Evolutionary conservation across 805 yeast genomes (phyloP), one percentile per base, ranked within the genome.

Genomic region (Candida taoyuanica): DNA sequence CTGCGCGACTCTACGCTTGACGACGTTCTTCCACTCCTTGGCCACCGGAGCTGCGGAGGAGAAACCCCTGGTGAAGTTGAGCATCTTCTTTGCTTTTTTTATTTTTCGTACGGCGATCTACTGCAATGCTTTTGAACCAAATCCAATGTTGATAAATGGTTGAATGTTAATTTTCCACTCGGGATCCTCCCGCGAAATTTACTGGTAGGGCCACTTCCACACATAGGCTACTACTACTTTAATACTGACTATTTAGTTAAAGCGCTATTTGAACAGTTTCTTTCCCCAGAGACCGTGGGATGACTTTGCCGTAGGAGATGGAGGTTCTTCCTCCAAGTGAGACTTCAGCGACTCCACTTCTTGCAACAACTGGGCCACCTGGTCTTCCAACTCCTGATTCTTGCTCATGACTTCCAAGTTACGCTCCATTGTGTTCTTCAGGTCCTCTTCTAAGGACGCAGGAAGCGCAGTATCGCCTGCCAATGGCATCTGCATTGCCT

Each of bases 371-470:
- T 58, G 51, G 12, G 62, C 60, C 1, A 78, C 55, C 40, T 68
- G 72, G 25, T 76, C 81, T 44, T 79, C 85, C 13, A 80, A 58
- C 24, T 66, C 59, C 42, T 74, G 63, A 47, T 81, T 81, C 42
- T 73, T 68, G 38, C 71, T 78, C 80, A 77, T 76, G n/a, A 81
- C 83, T 55, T 78, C 79, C 34, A 70, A 52, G 45, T 81, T 81
- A 40, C 81, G 66, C 36, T 72, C 73, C 74, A 78, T 75, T 2
- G 84, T 73, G 38, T 64, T 67, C 42, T 74, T 73, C 48, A 80
- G 68, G 51, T 80, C 84, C 32, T 63, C 59, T 40, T 72, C 74
- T 28, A 70, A 45, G 37, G 63, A 62, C 7, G 58, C 55, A n/a
- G 71, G 69, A 24, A 66, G 45, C 21, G 56, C 47, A 4, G 66